Conservation (phyloP, 345 rosid species). For the Euphorbia tirucalli region DNA sequence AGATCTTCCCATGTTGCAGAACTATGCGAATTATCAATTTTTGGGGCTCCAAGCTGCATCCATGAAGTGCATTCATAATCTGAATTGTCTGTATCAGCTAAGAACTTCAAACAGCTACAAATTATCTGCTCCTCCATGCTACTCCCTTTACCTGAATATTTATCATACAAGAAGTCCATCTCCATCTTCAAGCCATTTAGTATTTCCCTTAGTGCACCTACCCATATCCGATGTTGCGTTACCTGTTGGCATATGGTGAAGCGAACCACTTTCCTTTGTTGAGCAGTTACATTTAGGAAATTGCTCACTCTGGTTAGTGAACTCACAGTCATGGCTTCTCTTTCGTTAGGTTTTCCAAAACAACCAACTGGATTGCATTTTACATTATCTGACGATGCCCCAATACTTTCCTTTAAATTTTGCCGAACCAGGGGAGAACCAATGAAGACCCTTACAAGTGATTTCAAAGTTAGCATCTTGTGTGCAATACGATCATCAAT, state of each 20-base stretch:
- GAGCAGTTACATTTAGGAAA: conserved; percentile 61
- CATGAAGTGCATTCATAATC: conserved; percentile 58
- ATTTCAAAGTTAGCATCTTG: conserved; percentile 55
- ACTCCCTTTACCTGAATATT: conserved; percentile 36
- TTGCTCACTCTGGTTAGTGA: conserved; percentile 57
- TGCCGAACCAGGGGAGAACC: conserved; percentile 61
- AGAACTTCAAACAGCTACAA: conserved; percentile 54
- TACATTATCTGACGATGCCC: conserved; percentile 11
- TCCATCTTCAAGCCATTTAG: conserved; percentile 55
- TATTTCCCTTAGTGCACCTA: conserved; percentile 54
- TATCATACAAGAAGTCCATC: too few species aligned
- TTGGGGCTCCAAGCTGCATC: conserved; percentile 60
- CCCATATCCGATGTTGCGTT: conserved; percentile 69
- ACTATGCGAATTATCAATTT: conserved; percentile 27
- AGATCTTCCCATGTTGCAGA: conserved; percentile 71
- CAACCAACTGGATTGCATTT: conserved; percentile 21
- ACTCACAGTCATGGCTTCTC: conserved; percentile 52
- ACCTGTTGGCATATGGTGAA: conserved; percentile 58
- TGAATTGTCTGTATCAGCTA: conserved; percentile 44
- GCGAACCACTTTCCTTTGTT: conserved; percentile 65
- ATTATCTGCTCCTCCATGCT: conserved; percentile 64
- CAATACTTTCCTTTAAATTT: conserved; percentile 30
- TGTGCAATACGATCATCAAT: conserved; percentile 34
- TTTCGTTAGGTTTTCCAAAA: conserved; percentile 44
- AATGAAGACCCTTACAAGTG: conserved; percentile 56